Percentiles rank a stretch among this genome's conserved stretches.
phyloP scores from a whole-genome alignment of 2,329 filamentous ascomycete genomes.

The Biscogniauxia sp. region DNA sequence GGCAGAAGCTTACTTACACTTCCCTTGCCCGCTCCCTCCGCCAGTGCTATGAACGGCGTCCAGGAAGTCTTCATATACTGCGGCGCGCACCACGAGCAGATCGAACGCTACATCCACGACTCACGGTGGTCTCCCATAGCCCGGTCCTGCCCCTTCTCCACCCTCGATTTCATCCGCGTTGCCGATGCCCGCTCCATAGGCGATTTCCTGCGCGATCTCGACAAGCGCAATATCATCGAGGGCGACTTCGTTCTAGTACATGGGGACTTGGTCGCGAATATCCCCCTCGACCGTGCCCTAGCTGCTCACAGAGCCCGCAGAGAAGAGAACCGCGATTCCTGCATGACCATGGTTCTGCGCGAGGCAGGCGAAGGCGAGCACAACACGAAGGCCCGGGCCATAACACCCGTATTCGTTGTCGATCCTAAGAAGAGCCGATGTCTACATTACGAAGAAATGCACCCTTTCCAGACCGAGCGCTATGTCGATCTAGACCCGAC shows the following conservation, averaged over 20 bases:
- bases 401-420: constrained; percentile 81
- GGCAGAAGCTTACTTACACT: no score
- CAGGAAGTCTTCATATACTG: constrained; percentile 92
- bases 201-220: constrained; percentile 91
- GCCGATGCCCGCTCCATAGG: constrained; percentile 80
- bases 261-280: constrained; percentile 87
- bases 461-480: constrained; percentile 62
- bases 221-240: constrained; percentile 78
- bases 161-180: constrained; percentile 81
- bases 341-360: constrained; percentile 93
- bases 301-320: constrained; percentile 77
- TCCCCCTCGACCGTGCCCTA: constrained; percentile 77
- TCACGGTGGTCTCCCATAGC: constrained; percentile 69
- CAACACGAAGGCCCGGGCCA: constrained; percentile 71
- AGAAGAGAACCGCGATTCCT: constrained; percentile 83
- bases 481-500: constrained; percentile 74
- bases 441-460: constrained; percentile 91
- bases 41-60: constrained; percentile 68
- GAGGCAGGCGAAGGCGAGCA: constrained; percentile 70
- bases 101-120: constrained; percentile 80
- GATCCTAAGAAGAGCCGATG: constrained; percentile 78
- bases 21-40: no score
- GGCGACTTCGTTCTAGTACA: constrained; percentile 92
- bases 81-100: constrained; percentile 78
- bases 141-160: constrained; percentile 65